phyloP scores from a whole-genome alignment of 2,329 filamentous ascomycete genomes.

The Claviceps sp. region DNA sequence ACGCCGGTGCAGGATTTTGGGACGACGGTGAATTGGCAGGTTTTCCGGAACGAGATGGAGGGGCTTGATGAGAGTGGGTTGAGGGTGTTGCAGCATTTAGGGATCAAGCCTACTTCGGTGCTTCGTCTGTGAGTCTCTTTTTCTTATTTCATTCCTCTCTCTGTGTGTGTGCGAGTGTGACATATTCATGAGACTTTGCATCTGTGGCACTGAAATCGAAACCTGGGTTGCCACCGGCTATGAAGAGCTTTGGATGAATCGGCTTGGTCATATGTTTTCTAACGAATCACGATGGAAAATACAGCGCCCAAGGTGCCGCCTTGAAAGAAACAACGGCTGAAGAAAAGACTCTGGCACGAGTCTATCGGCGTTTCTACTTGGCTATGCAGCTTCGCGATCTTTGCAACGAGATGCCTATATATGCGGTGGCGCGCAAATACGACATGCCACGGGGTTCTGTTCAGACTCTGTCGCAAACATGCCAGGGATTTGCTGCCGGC shows the following conservation, averaged over 20 bases:
- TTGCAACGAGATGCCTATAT: slow-evolving; percentile 62
- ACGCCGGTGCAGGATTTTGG: slow-evolving; percentile 52
- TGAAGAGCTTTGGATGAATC: too few species aligned
- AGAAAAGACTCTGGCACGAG: slow-evolving; percentile 45
- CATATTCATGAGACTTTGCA: too few species aligned
- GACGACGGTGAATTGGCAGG: slow-evolving; percentile 53
- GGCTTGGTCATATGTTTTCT: too few species aligned
- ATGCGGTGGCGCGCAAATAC: slow-evolving; percentile 57
- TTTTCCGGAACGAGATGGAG: slow-evolving; percentile 60
- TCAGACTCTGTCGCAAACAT: slow-evolving; percentile 60
- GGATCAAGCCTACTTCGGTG: slow-evolving; percentile 52
- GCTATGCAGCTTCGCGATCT: slow-evolving; percentile 67
- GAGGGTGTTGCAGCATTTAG: slow-evolving; percentile 53
- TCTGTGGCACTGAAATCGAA: too few species aligned
- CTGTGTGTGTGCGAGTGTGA: too few species aligned
- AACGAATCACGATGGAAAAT: background rate
- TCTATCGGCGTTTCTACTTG: slow-evolving; percentile 61
- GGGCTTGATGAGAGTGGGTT: slow-evolving; percentile 56
- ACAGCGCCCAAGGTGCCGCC: slow-evolving; percentile 51
- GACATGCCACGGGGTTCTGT: slow-evolving; percentile 55
- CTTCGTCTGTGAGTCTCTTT: slow-evolving; percentile 44
- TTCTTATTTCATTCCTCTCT: background rate
- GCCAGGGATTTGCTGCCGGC: slow-evolving; percentile 64
- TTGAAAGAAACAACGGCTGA: slow-evolving; percentile 49
- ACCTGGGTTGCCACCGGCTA: too few species aligned